Conservation (phyloP, 2,329 filamentous ascomycete genomes). For the Raffaelea ambrosiae region DNA sequence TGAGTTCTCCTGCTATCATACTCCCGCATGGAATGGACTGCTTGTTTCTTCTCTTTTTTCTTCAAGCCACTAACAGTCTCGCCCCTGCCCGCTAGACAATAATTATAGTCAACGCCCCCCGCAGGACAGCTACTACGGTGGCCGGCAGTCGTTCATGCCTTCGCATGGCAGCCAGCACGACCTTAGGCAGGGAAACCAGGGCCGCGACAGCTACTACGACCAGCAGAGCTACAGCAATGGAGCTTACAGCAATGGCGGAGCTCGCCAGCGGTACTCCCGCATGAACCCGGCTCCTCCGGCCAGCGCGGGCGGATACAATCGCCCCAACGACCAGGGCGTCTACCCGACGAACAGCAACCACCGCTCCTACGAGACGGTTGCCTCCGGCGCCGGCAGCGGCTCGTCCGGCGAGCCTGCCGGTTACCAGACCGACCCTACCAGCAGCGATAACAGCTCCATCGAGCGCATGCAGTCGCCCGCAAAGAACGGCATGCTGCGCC, state of each 20-base stretch:
- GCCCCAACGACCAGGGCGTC: constrained; percentile 34
- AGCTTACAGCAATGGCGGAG: constrained; percentile 18
- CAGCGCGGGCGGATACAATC: constrained; percentile 26
- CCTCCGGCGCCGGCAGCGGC: constrained; percentile 65
- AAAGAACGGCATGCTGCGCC: constrained; percentile 7
- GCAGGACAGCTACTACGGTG: constrained; percentile 44
- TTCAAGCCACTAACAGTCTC: background rate
- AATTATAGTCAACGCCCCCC: constrained; percentile 32
- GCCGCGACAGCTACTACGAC: constrained; percentile 34
- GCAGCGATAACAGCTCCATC: constrained; percentile 87
- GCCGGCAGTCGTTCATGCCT: constrained; percentile 25
- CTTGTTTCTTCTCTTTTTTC: constrained; percentile 2
- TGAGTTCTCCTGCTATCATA: constrained; percentile 11
- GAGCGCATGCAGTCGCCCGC: constrained; percentile 56
- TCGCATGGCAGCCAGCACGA: constrained; percentile 29
- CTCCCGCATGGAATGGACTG: too few species aligned
- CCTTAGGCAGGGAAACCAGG: constrained; percentile 22
- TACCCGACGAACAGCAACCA: constrained; percentile 57
- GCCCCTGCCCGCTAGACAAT: constrained; percentile 9
- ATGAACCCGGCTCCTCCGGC: constrained; percentile 39
- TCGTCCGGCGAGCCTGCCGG: constrained; percentile 65
- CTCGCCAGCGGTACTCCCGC: constrained; percentile 27
- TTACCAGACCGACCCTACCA: constrained; percentile 76
- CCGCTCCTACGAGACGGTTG: constrained; percentile 79
- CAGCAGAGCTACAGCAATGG: constrained; percentile 31